A percentile compares a stretch with the other conserved stretches of the same genome.
phyloP scores from a whole-genome alignment of 1,139 yeast genomes.

The Geotrichum restrictum region DNA sequence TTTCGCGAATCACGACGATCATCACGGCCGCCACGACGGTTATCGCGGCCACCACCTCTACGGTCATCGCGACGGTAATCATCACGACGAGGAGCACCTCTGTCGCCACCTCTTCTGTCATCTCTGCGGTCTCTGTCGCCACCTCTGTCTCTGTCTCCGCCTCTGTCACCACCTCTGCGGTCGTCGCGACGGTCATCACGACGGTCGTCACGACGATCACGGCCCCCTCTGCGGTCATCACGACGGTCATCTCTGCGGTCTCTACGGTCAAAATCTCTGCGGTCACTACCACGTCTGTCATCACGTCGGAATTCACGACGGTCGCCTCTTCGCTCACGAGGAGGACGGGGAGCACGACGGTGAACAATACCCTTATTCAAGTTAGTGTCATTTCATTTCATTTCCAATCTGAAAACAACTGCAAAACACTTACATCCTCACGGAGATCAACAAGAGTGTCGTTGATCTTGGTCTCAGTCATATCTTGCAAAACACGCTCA shows the following conservation, averaged over 20 bases:
- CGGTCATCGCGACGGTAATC: slow-evolving; percentile 22
- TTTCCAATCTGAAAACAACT: not conserved
- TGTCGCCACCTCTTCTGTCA: slow-evolving; percentile 10
- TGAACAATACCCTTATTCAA: slow-evolving; percentile 43
- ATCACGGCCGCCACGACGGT: not conserved
- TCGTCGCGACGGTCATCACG: slow-evolving; percentile 23
- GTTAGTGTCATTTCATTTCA: not conserved
- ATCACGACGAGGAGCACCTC: slow-evolving; percentile 24
- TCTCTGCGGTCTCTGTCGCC: slow-evolving; percentile 20
- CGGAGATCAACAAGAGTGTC: slow-evolving; percentile 26
- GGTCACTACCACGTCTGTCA: slow-evolving; percentile 62
- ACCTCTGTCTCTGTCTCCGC: slow-evolving; percentile 16
- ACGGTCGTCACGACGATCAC: slow-evolving; percentile 22
- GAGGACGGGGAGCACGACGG: slow-evolving; percentile 44
- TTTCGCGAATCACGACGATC: not conserved
- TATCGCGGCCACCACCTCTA: slow-evolving; percentile 14
- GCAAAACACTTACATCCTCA: slow-evolving; percentile 27
- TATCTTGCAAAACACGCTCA: slow-evolving; percentile 27
- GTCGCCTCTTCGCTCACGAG: slow-evolving; percentile 19
- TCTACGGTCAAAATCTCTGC: slow-evolving; percentile 51
- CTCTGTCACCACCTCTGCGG: slow-evolving; percentile 24
- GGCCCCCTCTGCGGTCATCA: slow-evolving; percentile 22
- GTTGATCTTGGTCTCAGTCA: slow-evolving; percentile 27
- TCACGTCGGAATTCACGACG: slow-evolving; percentile 41
- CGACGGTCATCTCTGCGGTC: slow-evolving; percentile 26